Evolutionary conservation across 805 yeast species (phyloP).

Genomic region (Starmerella powellii): DNA sequence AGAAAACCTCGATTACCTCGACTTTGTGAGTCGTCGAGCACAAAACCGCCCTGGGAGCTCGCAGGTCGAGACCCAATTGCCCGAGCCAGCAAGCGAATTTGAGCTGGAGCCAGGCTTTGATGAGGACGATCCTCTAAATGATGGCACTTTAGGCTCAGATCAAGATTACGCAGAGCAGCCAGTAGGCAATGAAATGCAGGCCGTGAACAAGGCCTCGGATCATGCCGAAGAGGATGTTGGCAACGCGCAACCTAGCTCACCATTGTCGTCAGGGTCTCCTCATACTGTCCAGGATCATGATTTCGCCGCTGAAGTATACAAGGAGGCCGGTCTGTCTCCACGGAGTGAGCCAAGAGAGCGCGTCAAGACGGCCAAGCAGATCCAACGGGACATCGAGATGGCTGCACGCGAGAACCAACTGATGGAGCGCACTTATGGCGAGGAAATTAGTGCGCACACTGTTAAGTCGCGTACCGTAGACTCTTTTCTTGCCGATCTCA

Average conservation of each 20-base stretch:
- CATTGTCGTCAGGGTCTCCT: too few species aligned
- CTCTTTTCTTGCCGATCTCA: slow-evolving; percentile 15
- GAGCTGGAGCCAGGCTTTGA: not conserved
- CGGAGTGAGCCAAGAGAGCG: not conserved
- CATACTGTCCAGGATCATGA: too few species aligned
- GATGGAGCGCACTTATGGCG: slow-evolving; percentile 12
- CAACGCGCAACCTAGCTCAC: too few species aligned
- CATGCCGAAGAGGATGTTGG: too few species aligned
- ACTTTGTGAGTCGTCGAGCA: slow-evolving; percentile 14
- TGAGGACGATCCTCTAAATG: not conserved
- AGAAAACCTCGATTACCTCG: slow-evolving; percentile 10
- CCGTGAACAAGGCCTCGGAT: too few species aligned
- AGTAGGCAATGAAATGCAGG: too few species aligned
- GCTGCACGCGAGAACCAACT: slow-evolving; percentile 14
- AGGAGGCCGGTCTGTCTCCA: slow-evolving; percentile 1
- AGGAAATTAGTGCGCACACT: slow-evolving; percentile 14
- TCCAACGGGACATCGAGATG: slow-evolving; percentile 8
- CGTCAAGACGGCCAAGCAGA: slow-evolving; percentile 4
- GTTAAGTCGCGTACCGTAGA: slow-evolving; percentile 9
- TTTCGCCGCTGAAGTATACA: not conserved
- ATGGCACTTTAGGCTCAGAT: not conserved
- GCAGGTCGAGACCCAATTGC: too few species aligned
- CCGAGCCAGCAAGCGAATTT: too few species aligned
- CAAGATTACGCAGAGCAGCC: too few species aligned
- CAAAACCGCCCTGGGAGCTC: too few species aligned